A percentile compares a stretch with the other conserved stretches of the same genome.
These are phyloP conservation scores for Piromyces finnis DNA, from an alignment of 192 early-diverging fungal genomes.

Conservation along the genomic window DNA sequence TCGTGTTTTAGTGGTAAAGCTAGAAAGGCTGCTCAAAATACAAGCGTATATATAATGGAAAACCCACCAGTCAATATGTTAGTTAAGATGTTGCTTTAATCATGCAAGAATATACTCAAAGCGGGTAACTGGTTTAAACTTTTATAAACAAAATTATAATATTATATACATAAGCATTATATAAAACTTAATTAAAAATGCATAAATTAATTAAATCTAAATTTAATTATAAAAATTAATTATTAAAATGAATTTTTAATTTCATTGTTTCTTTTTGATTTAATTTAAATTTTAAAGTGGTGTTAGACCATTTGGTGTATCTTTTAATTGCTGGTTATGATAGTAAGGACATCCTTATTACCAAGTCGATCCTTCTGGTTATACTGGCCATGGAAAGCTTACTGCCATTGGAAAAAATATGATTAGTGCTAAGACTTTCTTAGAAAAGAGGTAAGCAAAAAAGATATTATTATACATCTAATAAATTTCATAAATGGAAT, in stretches of 20 bases:
- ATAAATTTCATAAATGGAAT: too few relatives aligned
- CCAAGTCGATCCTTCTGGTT: constrained; percentile 98
- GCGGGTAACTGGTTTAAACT: constrained; percentile 66
- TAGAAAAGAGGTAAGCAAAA: constrained; percentile 93
- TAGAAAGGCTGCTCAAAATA: constrained; percentile 92
- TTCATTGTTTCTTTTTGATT: not conserved
- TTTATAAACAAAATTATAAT: too few relatives aligned
- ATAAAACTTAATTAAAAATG: too few relatives aligned
- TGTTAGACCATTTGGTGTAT: constrained; percentile 98
- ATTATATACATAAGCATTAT: too few relatives aligned
- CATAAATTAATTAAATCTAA: too few relatives aligned
- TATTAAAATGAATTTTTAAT: too few relatives aligned
- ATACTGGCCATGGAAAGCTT: constrained; percentile 98
- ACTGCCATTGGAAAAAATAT: constrained; percentile 99
- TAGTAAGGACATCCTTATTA: constrained; percentile 72
- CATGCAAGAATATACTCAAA: constrained; percentile 99
- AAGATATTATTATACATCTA: too few relatives aligned
- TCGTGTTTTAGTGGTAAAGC: constrained; percentile 82
- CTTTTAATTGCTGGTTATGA: constrained; percentile 89
- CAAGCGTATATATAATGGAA: constrained; percentile 76
- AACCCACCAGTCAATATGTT: constrained; percentile 89
- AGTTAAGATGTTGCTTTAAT: constrained; percentile 88
- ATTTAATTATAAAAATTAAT: too few relatives aligned
- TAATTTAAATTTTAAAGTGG: constrained; percentile 38
- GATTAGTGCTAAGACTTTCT: constrained; percentile 97